Evolutionary conservation across 2,329 filamentous ascomycete species (phyloP).

Genomic region (Coleophoma eucalyptorum): DNA sequence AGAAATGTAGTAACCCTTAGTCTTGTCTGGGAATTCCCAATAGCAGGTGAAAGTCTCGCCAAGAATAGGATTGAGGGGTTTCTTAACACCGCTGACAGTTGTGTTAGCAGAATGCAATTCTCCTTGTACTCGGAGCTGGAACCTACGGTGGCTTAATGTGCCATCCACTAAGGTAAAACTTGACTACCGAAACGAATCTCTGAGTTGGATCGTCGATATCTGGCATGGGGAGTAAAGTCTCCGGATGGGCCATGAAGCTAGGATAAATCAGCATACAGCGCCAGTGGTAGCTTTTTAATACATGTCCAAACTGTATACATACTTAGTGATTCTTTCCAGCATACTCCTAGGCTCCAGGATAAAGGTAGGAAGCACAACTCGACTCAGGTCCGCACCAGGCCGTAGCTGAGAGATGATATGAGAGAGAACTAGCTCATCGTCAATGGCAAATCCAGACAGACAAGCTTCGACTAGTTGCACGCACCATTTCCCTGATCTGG

Average conservation of each 20-base stretch:
- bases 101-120: not conserved
- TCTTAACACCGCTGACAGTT: slow-evolving; percentile 80
- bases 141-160: slow-evolving; percentile 94
- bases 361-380: slow-evolving; percentile 93
- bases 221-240: slow-evolving; percentile 86
- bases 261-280: slow-evolving; percentile 12
- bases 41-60: slow-evolving; percentile 94
- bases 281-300: not conserved
- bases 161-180: slow-evolving; percentile 98
- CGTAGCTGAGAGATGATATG: slow-evolving; percentile 97
- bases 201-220: slow-evolving; percentile 83
- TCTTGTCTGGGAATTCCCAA: slow-evolving; percentile 86
- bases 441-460: slow-evolving; percentile 2
- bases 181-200: slow-evolving; percentile 91
- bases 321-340: slow-evolving; percentile 99
- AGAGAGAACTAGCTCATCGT: slow-evolving; percentile 65
- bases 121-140: not conserved
- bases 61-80: slow-evolving; percentile 93
- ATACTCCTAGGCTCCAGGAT: slow-evolving; percentile 97
- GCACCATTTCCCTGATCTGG: slow-evolving; percentile 91
- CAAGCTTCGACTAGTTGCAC: slow-evolving; percentile 29
- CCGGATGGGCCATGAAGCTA: slow-evolving; percentile 99
- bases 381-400: slow-evolving; percentile 89
- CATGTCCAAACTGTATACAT: slow-evolving; percentile 29
- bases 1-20: slow-evolving; percentile 89